Conservation (phyloP, 495 filamentous ascomycete species). For the Venustampulla echinocandica region DNA sequence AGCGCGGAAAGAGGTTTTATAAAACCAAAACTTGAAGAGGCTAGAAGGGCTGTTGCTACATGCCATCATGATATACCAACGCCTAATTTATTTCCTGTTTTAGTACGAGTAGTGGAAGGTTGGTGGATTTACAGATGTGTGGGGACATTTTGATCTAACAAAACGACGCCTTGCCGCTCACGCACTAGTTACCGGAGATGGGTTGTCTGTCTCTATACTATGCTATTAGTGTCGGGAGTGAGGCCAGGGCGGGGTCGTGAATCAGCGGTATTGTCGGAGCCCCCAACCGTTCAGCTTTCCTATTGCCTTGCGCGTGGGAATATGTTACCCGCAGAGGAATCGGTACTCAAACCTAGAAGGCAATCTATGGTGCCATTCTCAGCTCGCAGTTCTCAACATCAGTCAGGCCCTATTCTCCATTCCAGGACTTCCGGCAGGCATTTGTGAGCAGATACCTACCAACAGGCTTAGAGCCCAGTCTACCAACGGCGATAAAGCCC, state of each 20-base stretch:
- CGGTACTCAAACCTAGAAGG: not conserved
- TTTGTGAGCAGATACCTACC: not conserved
- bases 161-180: slow-evolving; percentile 1
- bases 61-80: not conserved
- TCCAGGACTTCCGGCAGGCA: not conserved
- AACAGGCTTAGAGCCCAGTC: slow-evolving; percentile 1
- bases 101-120: slow-evolving; percentile 1
- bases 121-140: not conserved
- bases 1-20: slow-evolving; percentile 1
- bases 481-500: slow-evolving; percentile 1
- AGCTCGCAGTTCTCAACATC: not conserved
- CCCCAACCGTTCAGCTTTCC: slow-evolving; percentile 1
- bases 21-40: not conserved
- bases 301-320: not conserved
- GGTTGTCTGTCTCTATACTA: too few species aligned
- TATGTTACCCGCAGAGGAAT: not conserved
- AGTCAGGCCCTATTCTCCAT: not conserved
- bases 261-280: not conserved
- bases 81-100: not conserved
- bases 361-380: not conserved
- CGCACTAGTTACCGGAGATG: not conserved
- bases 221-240: not conserved
- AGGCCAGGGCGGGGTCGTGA: not conserved
- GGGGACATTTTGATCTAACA: slow-evolving; percentile 1
- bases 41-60: not conserved